A percentile compares a stretch with the other conserved stretches of the same genome.
Evolutionary conservation across 805 yeast genomes (phyloP).

Genomic region (Lipomyces yamadae): DNA sequence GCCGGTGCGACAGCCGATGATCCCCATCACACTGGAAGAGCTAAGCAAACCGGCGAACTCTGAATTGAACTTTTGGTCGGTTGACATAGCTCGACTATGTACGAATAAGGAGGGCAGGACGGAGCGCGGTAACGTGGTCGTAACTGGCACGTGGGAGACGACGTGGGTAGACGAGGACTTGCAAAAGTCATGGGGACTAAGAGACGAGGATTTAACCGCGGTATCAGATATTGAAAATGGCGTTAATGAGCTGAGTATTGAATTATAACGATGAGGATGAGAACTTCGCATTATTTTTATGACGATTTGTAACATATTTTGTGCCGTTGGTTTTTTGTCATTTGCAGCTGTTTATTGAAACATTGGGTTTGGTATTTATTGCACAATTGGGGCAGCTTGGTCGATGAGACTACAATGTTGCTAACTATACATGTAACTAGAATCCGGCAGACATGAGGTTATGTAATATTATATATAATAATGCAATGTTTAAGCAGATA

Average conservation of each 20-base stretch:
- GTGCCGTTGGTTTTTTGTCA: neutral
- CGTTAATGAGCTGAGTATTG: conserved; percentile 4
- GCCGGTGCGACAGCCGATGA: conserved; percentile 45
- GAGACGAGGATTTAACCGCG: neutral
- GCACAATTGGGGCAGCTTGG: neutral
- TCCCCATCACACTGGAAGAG: conserved; percentile 46
- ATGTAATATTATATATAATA: neutral
- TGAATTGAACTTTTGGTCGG: conserved; percentile 39
- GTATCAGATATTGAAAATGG: conserved; percentile 6
- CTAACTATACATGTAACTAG: conserved; percentile 1
- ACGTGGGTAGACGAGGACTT: conserved; percentile 9
- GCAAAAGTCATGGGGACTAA: conserved; percentile 13
- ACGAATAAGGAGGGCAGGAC: conserved; percentile 16
- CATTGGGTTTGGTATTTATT: neutral
- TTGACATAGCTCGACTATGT: conserved; percentile 18
- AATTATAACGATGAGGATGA: neutral
- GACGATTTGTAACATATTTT: neutral
- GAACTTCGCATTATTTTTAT: neutral
- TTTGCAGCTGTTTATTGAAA: neutral
- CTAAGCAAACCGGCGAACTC: conserved; percentile 32
- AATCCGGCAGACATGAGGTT: neutral
- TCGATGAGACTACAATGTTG: neutral
- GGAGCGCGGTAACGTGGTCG: conserved; percentile 21
- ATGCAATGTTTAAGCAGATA: neutral
- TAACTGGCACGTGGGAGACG: conserved; percentile 6